Evolutionary conservation across 441 rosid species (phyloP).

Genomic region (Flueggea neowawraea): DNA sequence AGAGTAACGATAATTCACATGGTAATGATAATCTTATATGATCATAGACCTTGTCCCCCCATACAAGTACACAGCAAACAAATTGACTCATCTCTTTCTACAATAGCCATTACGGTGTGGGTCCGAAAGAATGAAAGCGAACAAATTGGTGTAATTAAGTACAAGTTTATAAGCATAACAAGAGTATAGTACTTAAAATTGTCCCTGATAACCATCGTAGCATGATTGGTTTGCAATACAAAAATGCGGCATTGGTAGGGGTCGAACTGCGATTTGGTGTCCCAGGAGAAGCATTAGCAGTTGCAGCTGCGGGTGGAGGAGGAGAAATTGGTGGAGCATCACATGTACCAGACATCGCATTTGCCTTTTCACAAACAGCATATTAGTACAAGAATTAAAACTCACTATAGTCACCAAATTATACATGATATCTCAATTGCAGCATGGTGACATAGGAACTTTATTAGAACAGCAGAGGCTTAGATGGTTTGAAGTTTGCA

Average conservation of each 20-base stretch:
- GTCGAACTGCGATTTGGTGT: too few relatives aligned
- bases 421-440: too few relatives aligned
- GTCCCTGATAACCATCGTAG: constrained; percentile 30
- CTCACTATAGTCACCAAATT: too few relatives aligned
- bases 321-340: constrained; percentile 62
- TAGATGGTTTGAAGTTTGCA: too few relatives aligned
- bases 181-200: constrained; percentile 27
- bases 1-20: too few relatives aligned
- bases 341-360: constrained; percentile 72
- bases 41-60: too few relatives aligned
- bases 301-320: constrained; percentile 61
- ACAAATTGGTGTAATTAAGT: constrained; percentile 12
- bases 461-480: too few relatives aligned
- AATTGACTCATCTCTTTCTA: too few relatives aligned
- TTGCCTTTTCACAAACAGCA: constrained; percentile 42
- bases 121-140: constrained; percentile 2
- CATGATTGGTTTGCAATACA: constrained; percentile 15
- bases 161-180: constrained; percentile 14
- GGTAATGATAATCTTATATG: too few relatives aligned
- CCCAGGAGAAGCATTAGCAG: constrained; percentile 14
- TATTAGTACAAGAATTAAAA: background rate
- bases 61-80: too few relatives aligned
- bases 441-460: too few relatives aligned
- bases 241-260: constrained; percentile 18
- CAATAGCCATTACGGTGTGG: too few relatives aligned